A percentile compares a stretch with the other conserved stretches of the same genome.
Conservation (phyloP, 331 rosid species). For the Spiraea crenata region DNA sequence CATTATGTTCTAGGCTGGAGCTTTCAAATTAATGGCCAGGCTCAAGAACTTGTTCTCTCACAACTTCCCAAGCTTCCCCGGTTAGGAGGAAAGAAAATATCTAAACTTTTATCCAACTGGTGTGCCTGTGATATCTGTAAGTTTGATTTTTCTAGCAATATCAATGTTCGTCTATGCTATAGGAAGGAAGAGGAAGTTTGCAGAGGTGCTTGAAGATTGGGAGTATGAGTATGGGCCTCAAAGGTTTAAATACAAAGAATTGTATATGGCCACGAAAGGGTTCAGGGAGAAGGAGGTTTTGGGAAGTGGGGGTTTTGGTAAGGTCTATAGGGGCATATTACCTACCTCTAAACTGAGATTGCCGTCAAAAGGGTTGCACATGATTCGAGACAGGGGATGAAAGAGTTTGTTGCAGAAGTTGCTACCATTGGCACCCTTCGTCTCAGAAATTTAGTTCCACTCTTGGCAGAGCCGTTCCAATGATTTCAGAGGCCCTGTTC, state of each 20-base stretch:
- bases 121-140: slow-evolving; percentile 11
- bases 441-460: too few relatives aligned
- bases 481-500: too few relatives aligned
- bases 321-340: slow-evolving; percentile 33
- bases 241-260: slow-evolving; percentile 26
- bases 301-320: slow-evolving; percentile 43
- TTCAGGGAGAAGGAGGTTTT: slow-evolving; percentile 23
- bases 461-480: too few relatives aligned
- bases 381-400: slow-evolving; percentile 34
- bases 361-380: too few relatives aligned
- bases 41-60: slow-evolving; percentile 22
- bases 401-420: slow-evolving; percentile 43
- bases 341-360: slow-evolving; percentile 10
- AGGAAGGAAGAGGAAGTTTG: slow-evolving; percentile 26
- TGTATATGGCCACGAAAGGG: too few relatives aligned
- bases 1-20: slow-evolving; percentile 40
- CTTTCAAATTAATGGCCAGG: slow-evolving; percentile 31
- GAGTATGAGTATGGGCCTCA: slow-evolving; percentile 39
- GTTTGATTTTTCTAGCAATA: background rate
- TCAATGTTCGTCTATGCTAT: background rate
- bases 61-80: slow-evolving; percentile 28
- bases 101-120: slow-evolving; percentile 21
- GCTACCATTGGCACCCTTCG: slow-evolving; percentile 4
- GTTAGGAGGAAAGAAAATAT: background rate
- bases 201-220: slow-evolving; percentile 37